These are phyloP conservation scores for Cornus kousa DNA, from an alignment of 148 eudicot species.

Conservation along the genomic window DNA sequence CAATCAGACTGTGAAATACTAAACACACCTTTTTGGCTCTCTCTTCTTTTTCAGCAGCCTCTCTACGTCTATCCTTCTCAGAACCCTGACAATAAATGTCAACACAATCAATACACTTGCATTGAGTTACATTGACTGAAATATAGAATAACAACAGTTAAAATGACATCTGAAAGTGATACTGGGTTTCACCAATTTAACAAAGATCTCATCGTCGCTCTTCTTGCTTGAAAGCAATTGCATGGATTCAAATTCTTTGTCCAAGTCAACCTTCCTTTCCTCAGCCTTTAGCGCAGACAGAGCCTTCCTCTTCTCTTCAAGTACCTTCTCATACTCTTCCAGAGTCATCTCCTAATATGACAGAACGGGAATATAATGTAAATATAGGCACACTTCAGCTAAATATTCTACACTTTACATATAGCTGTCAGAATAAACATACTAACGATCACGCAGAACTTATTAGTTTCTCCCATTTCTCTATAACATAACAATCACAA, in stretches of 20 bases:
- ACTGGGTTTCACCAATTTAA: conserved; percentile 54
- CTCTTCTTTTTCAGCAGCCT: conserved; percentile 59
- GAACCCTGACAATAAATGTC: conserved; percentile 33
- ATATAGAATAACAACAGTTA: not conserved
- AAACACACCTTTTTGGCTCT: conserved; percentile 50
- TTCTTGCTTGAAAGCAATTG: conserved; percentile 69
- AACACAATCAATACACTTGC: not conserved
- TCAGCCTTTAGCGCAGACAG: conserved; percentile 50
- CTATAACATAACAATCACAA: too few relatives aligned
- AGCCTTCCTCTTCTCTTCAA: conserved; percentile 83
- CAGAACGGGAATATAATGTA: not conserved
- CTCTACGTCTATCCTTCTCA: conserved; percentile 55
- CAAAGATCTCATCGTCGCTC: conserved; percentile 51
- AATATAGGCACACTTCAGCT: not conserved
- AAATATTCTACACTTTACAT: not conserved
- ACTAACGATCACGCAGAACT: too few relatives aligned
- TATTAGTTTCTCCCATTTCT: too few relatives aligned
- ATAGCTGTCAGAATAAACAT: too few relatives aligned
- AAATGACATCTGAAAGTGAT: not conserved
- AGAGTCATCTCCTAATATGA: conserved; percentile 67
- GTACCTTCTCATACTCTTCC: conserved; percentile 77
- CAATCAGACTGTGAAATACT: not conserved
- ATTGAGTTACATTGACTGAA: not conserved
- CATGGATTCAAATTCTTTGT: conserved; percentile 69
- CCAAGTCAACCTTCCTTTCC: conserved; percentile 69